These are phyloP conservation scores for Saturnispora galanensis DNA, from an alignment of 805 yeast species.

Conservation along the genomic window DNA sequence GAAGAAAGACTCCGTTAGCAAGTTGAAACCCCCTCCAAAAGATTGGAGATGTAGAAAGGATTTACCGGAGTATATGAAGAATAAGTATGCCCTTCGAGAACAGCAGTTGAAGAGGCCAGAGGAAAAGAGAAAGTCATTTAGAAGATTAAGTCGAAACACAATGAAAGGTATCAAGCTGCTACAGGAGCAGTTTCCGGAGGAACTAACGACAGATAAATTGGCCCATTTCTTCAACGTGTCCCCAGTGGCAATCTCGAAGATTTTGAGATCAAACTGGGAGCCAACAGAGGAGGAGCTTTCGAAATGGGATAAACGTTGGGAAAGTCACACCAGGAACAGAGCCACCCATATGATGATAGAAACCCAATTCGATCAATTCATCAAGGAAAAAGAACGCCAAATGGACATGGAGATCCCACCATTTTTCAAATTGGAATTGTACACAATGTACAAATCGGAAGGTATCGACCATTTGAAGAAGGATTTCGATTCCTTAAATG, in stretches of 20 bases:
- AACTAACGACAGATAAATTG: slow-evolving; percentile 44
- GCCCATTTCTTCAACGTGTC: slow-evolving; percentile 60
- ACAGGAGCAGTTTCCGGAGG: slow-evolving; percentile 48
- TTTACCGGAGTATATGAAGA: slow-evolving; percentile 62
- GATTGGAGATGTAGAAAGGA: slow-evolving; percentile 34
- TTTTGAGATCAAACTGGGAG: slow-evolving; percentile 65
- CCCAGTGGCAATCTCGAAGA: slow-evolving; percentile 76
- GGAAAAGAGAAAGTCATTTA: slow-evolving; percentile 38
- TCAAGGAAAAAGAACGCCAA: slow-evolving; percentile 21
- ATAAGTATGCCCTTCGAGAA: slow-evolving; percentile 52
- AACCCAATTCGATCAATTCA: slow-evolving; percentile 20
- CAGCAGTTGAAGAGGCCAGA: slow-evolving; percentile 40
- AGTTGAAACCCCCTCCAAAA: slow-evolving; percentile 30
- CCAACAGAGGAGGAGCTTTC: slow-evolving; percentile 51
- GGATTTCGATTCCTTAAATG: slow-evolving; percentile 18
- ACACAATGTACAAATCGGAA: slow-evolving; percentile 16
- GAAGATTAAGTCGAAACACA: slow-evolving; percentile 55
- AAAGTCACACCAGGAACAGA: slow-evolving; percentile 33
- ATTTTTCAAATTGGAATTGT: slow-evolving; percentile 20
- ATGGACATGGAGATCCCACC: slow-evolving; percentile 24
- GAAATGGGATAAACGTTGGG: slow-evolving; percentile 42
- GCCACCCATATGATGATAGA: slow-evolving; percentile 18
- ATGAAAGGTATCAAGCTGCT: slow-evolving; percentile 55
- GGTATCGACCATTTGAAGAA: slow-evolving; percentile 19
- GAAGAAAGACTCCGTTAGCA: slow-evolving; percentile 8